Base-by-base conservation (phyloP, 805 yeast species). In the Saccharomycopsis amapae region DNA sequence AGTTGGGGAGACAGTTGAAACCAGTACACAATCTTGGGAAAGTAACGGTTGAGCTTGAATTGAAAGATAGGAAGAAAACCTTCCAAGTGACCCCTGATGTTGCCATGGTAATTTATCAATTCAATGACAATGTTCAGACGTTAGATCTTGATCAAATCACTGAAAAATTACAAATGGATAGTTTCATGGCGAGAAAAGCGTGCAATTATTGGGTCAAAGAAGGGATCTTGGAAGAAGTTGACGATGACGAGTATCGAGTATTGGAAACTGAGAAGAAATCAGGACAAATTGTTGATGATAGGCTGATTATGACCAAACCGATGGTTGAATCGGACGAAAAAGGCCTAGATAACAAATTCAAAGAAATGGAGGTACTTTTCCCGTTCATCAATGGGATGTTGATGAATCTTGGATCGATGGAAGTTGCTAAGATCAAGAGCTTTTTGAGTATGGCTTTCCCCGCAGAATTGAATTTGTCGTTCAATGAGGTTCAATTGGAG, bases 41-140 rank as follows among this genome's bases (percentile, higher is more conserved):
- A 1, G 88, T 85, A 0, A 72, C 70, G 3, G 53, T 93, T 1
- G 77, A 75, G 2, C 60, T 90, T 7, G 74, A 67, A 33, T 61
- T 83, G n/a, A 66, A 66, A 12, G 79, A 73, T n/a, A 60, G 72
- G 10, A 57, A 55, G 5, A 42, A 61, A 19, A 51, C 56, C 0
- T 69, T 74, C 50, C 65, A 66, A 5, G 95, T 83, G 0, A 60
- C 81, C 1, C 82, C 95, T 0, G 83, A 77, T 33, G 78, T 78
- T 51, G 94, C 93, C 1, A 65, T 81, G 0, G 74, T 85, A 3
- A 72, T 85, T 6, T 58, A 66, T 18, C 60, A 69, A 9, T 81
- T 82, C 53, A 60, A 71, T 35, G 18, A 39, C 2, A 22, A 39
- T 1, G 30, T 80, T 53, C 60, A 70, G 26, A 13, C 35, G 2